Percentiles rank a stretch among this genome's conserved stretches.
Conservation (phyloP, 805 yeast genomes). For the Pichia membranifaciens region DNA sequence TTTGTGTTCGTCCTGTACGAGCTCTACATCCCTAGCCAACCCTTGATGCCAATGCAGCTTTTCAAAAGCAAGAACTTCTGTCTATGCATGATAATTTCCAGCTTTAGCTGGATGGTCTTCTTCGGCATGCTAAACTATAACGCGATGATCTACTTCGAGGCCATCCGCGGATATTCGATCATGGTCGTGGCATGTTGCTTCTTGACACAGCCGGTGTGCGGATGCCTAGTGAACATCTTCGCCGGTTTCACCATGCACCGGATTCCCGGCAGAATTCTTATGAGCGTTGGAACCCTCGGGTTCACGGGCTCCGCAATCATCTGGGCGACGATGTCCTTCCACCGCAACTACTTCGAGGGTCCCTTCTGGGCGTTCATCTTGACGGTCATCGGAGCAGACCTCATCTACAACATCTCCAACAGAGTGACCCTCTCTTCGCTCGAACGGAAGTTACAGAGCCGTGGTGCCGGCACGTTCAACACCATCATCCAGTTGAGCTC, state of each 20-base stretch:
- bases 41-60: conserved; percentile 43
- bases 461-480: conserved; percentile 46
- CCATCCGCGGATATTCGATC: conserved; percentile 32
- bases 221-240: conserved; percentile 37
- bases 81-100: conserved; percentile 33
- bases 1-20: conserved; percentile 34
- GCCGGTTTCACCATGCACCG: conserved; percentile 42
- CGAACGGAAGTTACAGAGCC: conserved; percentile 33
- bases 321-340: conserved; percentile 36
- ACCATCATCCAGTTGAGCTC: conserved; percentile 38
- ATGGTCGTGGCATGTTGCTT: conserved; percentile 40
- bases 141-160: conserved; percentile 39
- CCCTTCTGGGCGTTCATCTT: conserved; percentile 40
- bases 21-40: conserved; percentile 33
- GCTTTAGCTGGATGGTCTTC: conserved; percentile 39
- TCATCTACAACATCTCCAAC: conserved; percentile 41
- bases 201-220: conserved; percentile 39
- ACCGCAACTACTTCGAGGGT: conserved; percentile 37
- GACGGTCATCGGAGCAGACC: conserved; percentile 42
- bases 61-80: conserved; percentile 37
- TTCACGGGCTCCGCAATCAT: conserved; percentile 34
- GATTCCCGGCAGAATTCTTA: conserved; percentile 36
- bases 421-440: conserved; percentile 39
- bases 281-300: conserved; percentile 32
- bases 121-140: conserved; percentile 36